Evolutionary conservation across 2,329 filamentous ascomycete genomes (phyloP).

Genomic region (Talaromyces islandicus): DNA sequence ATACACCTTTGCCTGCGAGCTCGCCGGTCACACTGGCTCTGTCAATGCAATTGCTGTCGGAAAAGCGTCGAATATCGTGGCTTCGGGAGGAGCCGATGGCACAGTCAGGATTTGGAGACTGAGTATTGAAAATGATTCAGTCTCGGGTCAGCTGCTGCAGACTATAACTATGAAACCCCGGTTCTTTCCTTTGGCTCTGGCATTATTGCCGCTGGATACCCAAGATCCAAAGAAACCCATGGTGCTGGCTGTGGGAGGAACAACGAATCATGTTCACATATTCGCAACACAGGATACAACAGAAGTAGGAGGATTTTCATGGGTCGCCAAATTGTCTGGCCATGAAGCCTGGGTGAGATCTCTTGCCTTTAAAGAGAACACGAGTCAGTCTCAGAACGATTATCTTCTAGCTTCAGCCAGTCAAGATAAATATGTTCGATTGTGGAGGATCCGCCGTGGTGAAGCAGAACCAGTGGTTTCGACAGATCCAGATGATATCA

Average conservation of each 20-base stretch:
- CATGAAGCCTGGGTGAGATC: constrained; percentile 95
- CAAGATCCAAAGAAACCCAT: constrained; percentile 43
- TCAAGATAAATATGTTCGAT: constrained; percentile 92
- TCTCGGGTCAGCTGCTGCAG: constrained; percentile 46
- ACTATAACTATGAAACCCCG: constrained; percentile 67
- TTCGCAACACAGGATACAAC: constrained; percentile 53
- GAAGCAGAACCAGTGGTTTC: constrained; percentile 53
- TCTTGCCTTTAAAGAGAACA: constrained; percentile 68
- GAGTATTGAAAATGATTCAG: constrained; percentile 34
- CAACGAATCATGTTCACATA: constrained; percentile 73
- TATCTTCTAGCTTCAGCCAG: constrained; percentile 85
- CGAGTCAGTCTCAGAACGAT: constrained; percentile 52
- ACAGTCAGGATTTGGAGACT: constrained; percentile 65
- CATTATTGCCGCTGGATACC: constrained; percentile 56
- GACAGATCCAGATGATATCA: constrained; percentile 27
- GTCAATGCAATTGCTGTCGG: constrained; percentile 59
- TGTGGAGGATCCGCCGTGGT: constrained; percentile 80
- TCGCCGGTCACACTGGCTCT: constrained; percentile 64
- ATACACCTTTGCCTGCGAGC: constrained; percentile 41
- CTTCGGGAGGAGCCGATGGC: constrained; percentile 58
- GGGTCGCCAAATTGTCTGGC: constrained; percentile 72
- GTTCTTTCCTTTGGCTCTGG: constrained; percentile 75
- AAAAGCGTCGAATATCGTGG: constrained; percentile 44
- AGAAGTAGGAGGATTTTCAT: constrained; percentile 51
- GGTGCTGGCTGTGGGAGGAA: constrained; percentile 79